phyloP scores from a whole-genome alignment of 306 rosid species.

The Arachis hypogaea region DNA sequence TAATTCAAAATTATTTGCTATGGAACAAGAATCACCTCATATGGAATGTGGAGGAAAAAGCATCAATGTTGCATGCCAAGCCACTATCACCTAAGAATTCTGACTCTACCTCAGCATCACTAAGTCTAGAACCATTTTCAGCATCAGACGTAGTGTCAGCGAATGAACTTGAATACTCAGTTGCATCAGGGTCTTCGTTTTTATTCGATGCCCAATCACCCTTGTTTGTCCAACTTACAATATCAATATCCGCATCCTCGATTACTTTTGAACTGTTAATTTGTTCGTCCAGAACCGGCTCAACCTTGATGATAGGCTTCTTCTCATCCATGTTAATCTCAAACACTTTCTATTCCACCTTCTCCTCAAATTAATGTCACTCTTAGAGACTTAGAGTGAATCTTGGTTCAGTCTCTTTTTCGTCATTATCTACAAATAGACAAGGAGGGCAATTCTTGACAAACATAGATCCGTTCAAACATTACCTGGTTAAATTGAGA shows the following conservation, averaged over 20 bases:
- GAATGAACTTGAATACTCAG: constrained; percentile 90
- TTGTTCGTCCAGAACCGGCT: constrained; percentile 51
- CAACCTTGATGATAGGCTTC: constrained; percentile 46
- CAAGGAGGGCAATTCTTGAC: constrained; percentile 33
- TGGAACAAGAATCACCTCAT: constrained; percentile 54
- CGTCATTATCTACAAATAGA: constrained; percentile 35
- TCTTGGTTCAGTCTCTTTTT: constrained; percentile 40
- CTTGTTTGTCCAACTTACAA: constrained; percentile 59
- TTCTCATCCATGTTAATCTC: constrained; percentile 39
- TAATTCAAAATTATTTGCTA: neutral
- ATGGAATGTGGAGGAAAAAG: constrained; percentile 48
- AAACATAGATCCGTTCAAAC: constrained; percentile 32
- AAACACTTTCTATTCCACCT: constrained; percentile 44
- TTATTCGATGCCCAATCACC: constrained; percentile 47
- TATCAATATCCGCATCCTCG: constrained; percentile 66
- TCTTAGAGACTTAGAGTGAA: constrained; percentile 4
- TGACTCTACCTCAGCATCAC: constrained; percentile 89
- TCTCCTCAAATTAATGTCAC: constrained; percentile 41
- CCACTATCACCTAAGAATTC: constrained; percentile 57
- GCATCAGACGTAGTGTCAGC: constrained; percentile 63
- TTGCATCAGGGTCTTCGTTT: constrained; percentile 81
- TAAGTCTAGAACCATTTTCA: constrained; percentile 57
- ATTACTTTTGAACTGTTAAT: constrained; percentile 38
- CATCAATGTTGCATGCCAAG: constrained; percentile 51
- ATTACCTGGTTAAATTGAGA: constrained; percentile 37